These are phyloP conservation scores for Friedmanniomyces simplex DNA, from an alignment of 495 filamentous ascomycete genomes.

Conservation along the genomic window DNA sequence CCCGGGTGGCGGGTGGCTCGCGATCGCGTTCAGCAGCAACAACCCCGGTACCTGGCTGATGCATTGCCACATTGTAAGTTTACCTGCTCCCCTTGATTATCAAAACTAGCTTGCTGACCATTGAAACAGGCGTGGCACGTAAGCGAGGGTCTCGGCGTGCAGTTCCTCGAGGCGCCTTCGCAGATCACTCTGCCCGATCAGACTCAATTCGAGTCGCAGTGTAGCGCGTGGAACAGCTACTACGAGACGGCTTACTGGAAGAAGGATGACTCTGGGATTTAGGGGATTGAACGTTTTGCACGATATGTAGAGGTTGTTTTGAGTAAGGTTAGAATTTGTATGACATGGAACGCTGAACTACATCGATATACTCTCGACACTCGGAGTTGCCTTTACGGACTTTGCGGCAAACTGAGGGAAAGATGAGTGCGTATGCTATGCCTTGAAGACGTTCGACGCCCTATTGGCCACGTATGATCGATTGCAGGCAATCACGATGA, in stretches of 20 bases:
- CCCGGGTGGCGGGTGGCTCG: conserved; percentile 28
- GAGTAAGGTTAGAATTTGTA: no score
- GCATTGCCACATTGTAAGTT: not conserved
- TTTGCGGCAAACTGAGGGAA: no score
- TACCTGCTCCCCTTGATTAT: conserved; percentile 18
- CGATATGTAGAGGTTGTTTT: no score
- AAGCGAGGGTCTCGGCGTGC: conserved; percentile 25
- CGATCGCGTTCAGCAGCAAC: conserved; percentile 29
- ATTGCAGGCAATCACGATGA: no score
- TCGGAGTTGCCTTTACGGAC: no score
- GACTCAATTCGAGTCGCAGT: conserved; percentile 1
- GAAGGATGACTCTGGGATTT: conserved; percentile 22
- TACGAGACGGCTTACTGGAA: conserved; percentile 10
- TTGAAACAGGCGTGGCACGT: conserved; percentile 32
- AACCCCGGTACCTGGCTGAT: conserved; percentile 27
- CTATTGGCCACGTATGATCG: no score
- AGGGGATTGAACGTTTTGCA: not conserved
- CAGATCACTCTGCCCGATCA: conserved; percentile 5
- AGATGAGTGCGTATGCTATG: no score
- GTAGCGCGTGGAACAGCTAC: conserved; percentile 14
- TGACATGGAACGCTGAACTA: no score
- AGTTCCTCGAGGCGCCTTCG: conserved; percentile 27
- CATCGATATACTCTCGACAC: no score
- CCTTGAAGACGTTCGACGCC: no score
- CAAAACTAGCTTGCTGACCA: conserved; percentile 14